Evolutionary conservation across 1,284 basidiomycete genomes (phyloP), one percentile per base, ranked within the genome.

Genomic region (Porodaedalea pini): DNA sequence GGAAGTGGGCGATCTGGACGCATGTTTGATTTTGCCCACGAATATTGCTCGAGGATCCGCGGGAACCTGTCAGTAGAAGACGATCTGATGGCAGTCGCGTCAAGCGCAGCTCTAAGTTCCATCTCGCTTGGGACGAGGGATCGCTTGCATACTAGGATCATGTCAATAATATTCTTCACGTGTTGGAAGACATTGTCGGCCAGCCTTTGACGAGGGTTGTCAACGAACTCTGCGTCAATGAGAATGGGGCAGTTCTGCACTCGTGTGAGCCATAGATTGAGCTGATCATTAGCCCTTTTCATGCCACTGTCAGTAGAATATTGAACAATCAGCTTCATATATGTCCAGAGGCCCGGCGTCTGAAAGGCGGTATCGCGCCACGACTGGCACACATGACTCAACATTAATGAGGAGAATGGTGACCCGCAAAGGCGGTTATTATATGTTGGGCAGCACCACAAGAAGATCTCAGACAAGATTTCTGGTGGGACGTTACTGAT

Each of bases 311-410:
- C 21, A 15, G 13, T 43, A 11, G 41, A 27, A 15, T 31, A 25
- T 13, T 13, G 6, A 23, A 55, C 43, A 2, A 17, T 29, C 21
- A 55, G n/a, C n/a, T 34, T 25, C 13, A 55, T 15, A 27, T 45
- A 55, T 3, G 53, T 55, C 53, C 53, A 55, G 17, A 55, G 41
- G 7, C 11, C 29, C 13, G 53, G 41, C 3, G 21, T 31, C 10
- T 21, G 19, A 10, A 48, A n/a, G 10, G 23, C 23, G 4, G 34
- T 19, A n/a, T 27, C 29, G 4, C 44, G 53, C 53, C 53, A 55
- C 25, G 25, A 11, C 17, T 27, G 21, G 17, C 43, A 55, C 6
- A 55, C 43, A 10, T 45, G 41, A 17, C 53, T 36, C 11, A 55
- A 23, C 37, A 10, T 23, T 23, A 55, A 8, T 15, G 44, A 13